Conservation (phyloP, 176 grass and related monocot genomes). For the Avena eriantha region DNA sequence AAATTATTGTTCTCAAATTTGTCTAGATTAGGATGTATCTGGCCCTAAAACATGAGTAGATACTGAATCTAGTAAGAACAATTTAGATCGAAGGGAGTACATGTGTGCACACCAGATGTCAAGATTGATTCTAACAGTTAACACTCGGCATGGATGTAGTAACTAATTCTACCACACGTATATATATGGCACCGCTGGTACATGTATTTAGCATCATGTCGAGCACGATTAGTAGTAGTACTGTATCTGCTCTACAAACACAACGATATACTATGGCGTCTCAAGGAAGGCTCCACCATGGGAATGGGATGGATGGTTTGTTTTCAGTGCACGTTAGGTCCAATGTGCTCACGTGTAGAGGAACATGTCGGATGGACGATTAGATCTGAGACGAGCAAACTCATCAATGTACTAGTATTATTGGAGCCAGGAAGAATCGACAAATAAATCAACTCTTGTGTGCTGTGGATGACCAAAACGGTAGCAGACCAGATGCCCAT, state of each 20-base stretch:
- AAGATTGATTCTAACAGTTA: too few species aligned
- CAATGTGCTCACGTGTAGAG: constrained; percentile 26
- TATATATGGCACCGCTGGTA: neutral
- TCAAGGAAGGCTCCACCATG: neutral
- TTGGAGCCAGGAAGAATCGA: neutral
- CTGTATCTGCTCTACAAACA: neutral
- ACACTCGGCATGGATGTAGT: neutral
- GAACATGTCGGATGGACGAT: constrained; percentile 11
- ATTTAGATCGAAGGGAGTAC: too few species aligned
- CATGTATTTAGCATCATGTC: neutral
- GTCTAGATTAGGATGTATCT: too few species aligned
- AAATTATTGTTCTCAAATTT: too few species aligned
- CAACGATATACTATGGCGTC: neutral
- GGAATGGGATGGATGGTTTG: constrained; percentile 10
- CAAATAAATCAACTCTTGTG: neutral
- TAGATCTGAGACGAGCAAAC: neutral
- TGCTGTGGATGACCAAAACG: too few species aligned
- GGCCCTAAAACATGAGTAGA: too few species aligned
- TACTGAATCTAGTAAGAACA: too few species aligned
- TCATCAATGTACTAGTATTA: neutral
- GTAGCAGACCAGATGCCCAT: too few species aligned
- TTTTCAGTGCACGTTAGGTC: constrained; percentile 27
- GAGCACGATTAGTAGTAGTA: neutral
- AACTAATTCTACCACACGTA: neutral
- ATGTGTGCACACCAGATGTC: too few species aligned